Percentiles rank a stretch among this genome's conserved stretches.
These are phyloP conservation scores for Vigna nakashimae DNA, from an alignment of 306 rosid genomes.

Conservation along the genomic window DNA sequence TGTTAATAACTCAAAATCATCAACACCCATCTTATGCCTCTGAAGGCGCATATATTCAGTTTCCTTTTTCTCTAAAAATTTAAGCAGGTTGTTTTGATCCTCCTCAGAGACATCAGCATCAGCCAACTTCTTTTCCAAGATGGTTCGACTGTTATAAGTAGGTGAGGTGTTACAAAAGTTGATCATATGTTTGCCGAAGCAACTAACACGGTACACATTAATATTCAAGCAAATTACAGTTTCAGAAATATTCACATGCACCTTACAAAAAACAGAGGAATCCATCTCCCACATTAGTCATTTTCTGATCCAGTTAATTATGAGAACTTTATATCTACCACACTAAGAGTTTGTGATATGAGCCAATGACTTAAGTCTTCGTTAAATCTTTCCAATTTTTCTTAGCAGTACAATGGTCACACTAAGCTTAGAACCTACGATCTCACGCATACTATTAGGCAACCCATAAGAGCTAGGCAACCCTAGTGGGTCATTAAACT, in stretches of 20 bases:
- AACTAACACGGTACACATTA: conserved; percentile 28
- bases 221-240: conserved; percentile 37
- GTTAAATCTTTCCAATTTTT: conserved; percentile 2
- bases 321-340: conserved; percentile 3
- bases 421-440: too few species aligned
- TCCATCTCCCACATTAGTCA: conserved; percentile 4
- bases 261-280: conserved; percentile 14
- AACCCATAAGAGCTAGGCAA: too few species aligned
- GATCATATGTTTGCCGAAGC: conserved; percentile 5
- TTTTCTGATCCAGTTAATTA: background rate
- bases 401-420: too few species aligned
- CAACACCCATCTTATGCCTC: conserved; percentile 97
- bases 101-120: conserved; percentile 99
- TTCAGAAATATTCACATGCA: conserved; percentile 40
- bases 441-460: too few species aligned
- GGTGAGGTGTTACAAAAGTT: conserved; percentile 32
- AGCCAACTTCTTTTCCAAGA: conserved; percentile 92
- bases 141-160: conserved; percentile 64
- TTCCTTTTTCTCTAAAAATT: conserved; percentile 95
- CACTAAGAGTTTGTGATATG: conserved; percentile 7
- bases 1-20: conserved; percentile 91
- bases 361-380: conserved; percentile 14
- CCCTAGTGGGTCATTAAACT: conserved; percentile 16
- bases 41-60: conserved; percentile 98
- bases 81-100: conserved; percentile 92